phyloP scores from a whole-genome alignment of 2,329 filamentous ascomycete species.

The Myotisia sp. region DNA sequence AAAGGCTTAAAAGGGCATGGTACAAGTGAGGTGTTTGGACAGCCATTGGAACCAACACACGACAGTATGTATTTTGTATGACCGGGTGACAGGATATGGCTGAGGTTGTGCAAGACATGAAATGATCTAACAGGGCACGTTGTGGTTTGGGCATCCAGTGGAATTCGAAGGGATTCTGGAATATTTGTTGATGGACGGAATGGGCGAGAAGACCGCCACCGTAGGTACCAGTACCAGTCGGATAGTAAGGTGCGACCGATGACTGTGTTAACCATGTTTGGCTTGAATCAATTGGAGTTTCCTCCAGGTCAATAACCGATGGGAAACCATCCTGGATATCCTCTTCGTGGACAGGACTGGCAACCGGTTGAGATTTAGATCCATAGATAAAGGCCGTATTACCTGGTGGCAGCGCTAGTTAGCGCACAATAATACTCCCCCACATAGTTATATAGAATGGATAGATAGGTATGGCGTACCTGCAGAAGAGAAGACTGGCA shows the following conservation, averaged over 20 bases:
- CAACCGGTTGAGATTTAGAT: too few species aligned
- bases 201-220: too few species aligned
- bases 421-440: neutral
- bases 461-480: constrained; percentile 3
- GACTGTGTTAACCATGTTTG: too few species aligned
- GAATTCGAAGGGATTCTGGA: constrained; percentile 4
- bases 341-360: too few species aligned
- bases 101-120: constrained; percentile 23
- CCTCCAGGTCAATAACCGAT: too few species aligned
- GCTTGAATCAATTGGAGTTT: too few species aligned
- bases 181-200: constrained; percentile 3
- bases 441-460: too few species aligned
- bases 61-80: constrained; percentile 13
- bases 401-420: neutral
- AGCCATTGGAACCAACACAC: constrained; percentile 14
- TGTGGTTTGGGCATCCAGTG: constrained; percentile 6
- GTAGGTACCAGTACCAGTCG: too few species aligned
- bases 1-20: constrained; percentile 12
- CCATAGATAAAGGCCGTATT: constrained; percentile 6
- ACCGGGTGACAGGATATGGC: constrained; percentile 16
- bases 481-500: constrained; percentile 7
- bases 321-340: too few species aligned
- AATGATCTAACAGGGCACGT: constrained; percentile 17
- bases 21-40: constrained; percentile 13
- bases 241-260: too few species aligned